phyloP scores from a whole-genome alignment of 2,329 filamentous ascomycete species.

The Emericellopsis atlantica region DNA sequence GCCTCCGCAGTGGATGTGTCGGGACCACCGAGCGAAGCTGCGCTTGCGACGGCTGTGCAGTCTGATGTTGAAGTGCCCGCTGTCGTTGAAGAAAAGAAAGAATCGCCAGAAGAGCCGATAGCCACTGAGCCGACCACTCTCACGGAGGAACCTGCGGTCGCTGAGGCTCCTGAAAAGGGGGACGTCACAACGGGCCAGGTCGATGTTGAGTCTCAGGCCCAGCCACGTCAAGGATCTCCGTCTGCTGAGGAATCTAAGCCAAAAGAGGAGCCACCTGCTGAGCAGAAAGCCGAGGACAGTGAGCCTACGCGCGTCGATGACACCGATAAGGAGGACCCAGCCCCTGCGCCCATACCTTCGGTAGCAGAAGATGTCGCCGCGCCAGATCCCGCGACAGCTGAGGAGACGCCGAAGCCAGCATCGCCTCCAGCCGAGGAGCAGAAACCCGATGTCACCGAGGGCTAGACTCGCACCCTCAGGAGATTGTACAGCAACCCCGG shows the following conservation, averaged over 20 bases:
- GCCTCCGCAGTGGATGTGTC: slow-evolving; percentile 19
- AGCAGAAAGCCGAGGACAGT: slow-evolving; percentile 2
- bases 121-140: background rate
- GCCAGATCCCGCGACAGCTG: no score
- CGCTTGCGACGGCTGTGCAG: background rate
- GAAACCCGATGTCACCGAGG: no score
- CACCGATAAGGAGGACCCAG: no score
- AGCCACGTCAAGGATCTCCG: background rate
- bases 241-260: background rate
- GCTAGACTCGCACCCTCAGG: no score
- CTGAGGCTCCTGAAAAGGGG: background rate
- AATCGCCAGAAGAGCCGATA: background rate
- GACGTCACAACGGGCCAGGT: background rate
- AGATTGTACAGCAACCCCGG: no score
- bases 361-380: no score
- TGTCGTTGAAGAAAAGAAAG: background rate
- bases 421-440: no score
- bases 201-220: background rate
- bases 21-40: slow-evolving; percentile 12
- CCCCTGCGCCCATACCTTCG: no score
- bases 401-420: no score
- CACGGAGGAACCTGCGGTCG: background rate
- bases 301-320: background rate
- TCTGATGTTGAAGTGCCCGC: background rate
- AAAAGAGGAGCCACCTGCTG: background rate